phyloP scores from a whole-genome alignment of 805 yeast species.

The Teunomyces panamensis region DNA sequence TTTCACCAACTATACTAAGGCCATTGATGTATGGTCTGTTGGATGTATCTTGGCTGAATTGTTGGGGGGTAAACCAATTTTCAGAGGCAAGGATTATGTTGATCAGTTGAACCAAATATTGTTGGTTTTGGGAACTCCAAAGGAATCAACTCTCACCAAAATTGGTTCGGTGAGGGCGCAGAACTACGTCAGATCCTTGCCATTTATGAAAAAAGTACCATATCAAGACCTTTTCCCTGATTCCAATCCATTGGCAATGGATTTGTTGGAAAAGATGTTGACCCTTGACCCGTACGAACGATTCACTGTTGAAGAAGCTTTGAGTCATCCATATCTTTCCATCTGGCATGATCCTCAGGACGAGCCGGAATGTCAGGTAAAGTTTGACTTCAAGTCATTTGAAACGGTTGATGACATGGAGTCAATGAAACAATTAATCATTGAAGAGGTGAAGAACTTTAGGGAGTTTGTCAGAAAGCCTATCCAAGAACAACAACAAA shows the following conservation, averaged over 20 bases:
- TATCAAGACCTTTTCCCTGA: slow-evolving; percentile 69
- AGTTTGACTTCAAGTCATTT: slow-evolving; percentile 79
- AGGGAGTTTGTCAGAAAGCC: slow-evolving; percentile 82
- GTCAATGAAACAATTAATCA: slow-evolving; percentile 69
- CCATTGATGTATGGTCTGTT: slow-evolving; percentile 97
- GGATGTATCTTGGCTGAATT: slow-evolving; percentile 96
- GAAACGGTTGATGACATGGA: slow-evolving; percentile 81
- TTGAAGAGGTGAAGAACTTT: slow-evolving; percentile 75
- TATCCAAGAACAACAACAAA: slow-evolving; percentile 49
- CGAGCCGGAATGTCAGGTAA: slow-evolving; percentile 77
- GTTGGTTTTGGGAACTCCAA: slow-evolving; percentile 88
- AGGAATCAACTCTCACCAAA: slow-evolving; percentile 43
- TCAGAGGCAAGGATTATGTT: slow-evolving; percentile 94
- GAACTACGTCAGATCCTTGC: slow-evolving; percentile 83
- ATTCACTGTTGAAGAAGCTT: slow-evolving; percentile 84
- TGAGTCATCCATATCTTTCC: slow-evolving; percentile 81
- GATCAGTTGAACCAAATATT: slow-evolving; percentile 90
- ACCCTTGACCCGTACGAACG: slow-evolving; percentile 84
- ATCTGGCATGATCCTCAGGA: slow-evolving; percentile 85
- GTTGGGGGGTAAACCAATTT: slow-evolving; percentile 85
- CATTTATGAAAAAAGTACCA: slow-evolving; percentile 78
- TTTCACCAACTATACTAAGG: slow-evolving; percentile 91
- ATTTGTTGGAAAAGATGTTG: slow-evolving; percentile 63
- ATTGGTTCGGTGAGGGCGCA: slow-evolving; percentile 85
- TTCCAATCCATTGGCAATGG: slow-evolving; percentile 86